Evolutionary conservation across 2,329 filamentous ascomycete genomes (phyloP), one percentile per base, ranked within the genome.

Genomic region (Nothophoma quercina): DNA sequence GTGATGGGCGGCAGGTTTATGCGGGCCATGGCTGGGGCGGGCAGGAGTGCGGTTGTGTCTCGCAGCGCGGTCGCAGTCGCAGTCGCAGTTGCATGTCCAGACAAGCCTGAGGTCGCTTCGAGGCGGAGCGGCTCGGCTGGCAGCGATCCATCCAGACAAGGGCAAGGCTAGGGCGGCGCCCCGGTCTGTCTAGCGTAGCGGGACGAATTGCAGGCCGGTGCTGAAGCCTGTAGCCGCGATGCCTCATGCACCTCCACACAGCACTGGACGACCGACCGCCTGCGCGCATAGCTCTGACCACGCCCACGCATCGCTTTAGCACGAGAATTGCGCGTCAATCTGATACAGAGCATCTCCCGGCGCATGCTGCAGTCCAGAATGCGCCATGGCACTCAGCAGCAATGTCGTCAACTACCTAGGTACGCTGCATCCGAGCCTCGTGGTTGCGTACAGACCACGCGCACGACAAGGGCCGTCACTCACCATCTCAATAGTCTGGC

Each of bases 1-100:
- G 95, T 98, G 63, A 96, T 85, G 23, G 95, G 93, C 55, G 95
- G 95, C 59, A 98, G 88, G 71, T 96, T 97, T 78, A 97, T 83
- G 80, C 93, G 88, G 67, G 90, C 84, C 91, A 96, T 85, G 48
- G 42, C 26, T 25, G 25, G 33, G 19, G 29, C n/a, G 32, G 29
- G 10, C 18, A 8, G 22, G 18, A 7, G 4, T 32, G 16, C 8
- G 40, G 7, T 43, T 19, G 9, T 29, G 39, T 23, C 28, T 12
- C 21, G 8, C 34, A n/a, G n/a, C n/a, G n/a, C n/a, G n/a, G n/a
- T n/a, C n/a, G n/a, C n/a, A n/a, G n/a, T n/a, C n/a, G n/a, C n/a
- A n/a, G n/a, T n/a, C n/a, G n/a, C n/a, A n/a, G n/a, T 13, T 30
- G 28, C n/a, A 23, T 19, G 34, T 23, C n/a, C 21, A 23, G 21